Evolutionary conservation across 2,329 filamentous ascomycete species (phyloP).

Genomic region (Tolypocladium pustulatum): DNA sequence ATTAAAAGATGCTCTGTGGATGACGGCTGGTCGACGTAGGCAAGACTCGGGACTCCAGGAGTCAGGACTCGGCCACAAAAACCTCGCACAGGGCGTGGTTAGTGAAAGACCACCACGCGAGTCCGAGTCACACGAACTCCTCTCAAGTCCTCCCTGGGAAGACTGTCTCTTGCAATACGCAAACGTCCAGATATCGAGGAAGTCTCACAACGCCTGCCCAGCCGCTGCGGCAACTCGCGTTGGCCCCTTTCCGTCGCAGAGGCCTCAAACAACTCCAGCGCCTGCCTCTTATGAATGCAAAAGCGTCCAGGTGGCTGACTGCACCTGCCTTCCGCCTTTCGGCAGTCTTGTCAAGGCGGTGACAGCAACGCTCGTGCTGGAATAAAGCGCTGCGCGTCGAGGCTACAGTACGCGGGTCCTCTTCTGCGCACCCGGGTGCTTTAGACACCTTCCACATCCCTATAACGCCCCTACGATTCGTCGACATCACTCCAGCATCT

Average conservation of each 20-base stretch:
- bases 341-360: neutral
- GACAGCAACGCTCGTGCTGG: neutral
- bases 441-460: conserved; percentile 1
- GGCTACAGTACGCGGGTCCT: neutral
- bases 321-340: neutral
- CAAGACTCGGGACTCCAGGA: neutral
- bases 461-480: neutral
- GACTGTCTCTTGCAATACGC: neutral
- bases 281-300: neutral
- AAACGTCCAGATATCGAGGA: neutral
- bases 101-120: too few species aligned
- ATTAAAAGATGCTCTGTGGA: neutral
- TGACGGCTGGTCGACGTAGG: neutral
- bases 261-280: neutral
- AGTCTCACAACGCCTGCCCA: neutral
- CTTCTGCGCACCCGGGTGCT: neutral
- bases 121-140: too few species aligned
- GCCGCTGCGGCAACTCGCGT: too few species aligned
- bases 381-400: neutral
- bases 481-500: neutral
- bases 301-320: neutral
- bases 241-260: neutral
- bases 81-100: too few species aligned
- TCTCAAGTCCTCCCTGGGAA: neutral
- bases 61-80: neutral